A percentile compares a stretch with the other conserved stretches of the same genome.
Conservation (phyloP, 1,284 basidiomycete genomes). For the Sporisorium reilianum region DNA sequence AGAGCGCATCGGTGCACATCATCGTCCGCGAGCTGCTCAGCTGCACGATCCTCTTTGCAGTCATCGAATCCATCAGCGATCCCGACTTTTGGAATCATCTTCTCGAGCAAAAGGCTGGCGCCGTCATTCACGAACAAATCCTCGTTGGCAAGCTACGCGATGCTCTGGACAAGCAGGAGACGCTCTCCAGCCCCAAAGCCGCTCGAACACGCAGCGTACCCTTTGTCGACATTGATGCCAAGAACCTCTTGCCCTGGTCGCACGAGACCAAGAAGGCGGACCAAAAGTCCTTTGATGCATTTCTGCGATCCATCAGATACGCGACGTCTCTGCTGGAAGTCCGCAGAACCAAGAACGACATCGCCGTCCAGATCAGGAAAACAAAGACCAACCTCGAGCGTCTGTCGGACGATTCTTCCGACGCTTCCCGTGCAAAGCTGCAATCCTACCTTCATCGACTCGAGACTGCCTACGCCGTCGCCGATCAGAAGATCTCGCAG, state of each 20-base stretch:
- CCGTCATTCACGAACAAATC: slow-evolving; percentile 87
- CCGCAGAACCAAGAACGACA: slow-evolving; percentile 51
- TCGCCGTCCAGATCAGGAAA: slow-evolving; percentile 55
- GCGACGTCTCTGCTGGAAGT: slow-evolving; percentile 51
- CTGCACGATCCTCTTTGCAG: slow-evolving; percentile 83
- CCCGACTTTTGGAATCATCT: slow-evolving; percentile 95
- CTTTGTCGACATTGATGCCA: slow-evolving; percentile 25
- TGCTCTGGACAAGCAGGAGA: slow-evolving; percentile 70
- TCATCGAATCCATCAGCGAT: slow-evolving; percentile 91
- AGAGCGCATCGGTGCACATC: slow-evolving; percentile 79
- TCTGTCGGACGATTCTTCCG: slow-evolving; percentile 23
- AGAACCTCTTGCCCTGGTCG: slow-evolving; percentile 30
- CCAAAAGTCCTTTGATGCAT: slow-evolving; percentile 49
- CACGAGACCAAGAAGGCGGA: slow-evolving; percentile 38
- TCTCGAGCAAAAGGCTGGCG: slow-evolving; percentile 89
- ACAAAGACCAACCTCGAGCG: slow-evolving; percentile 49
- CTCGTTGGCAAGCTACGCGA: slow-evolving; percentile 73
- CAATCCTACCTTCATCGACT: slow-evolving; percentile 84
- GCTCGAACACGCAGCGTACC: slow-evolving; percentile 15
- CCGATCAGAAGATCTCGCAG: slow-evolving; percentile 84
- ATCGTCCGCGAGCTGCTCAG: slow-evolving; percentile 84
- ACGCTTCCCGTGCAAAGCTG: slow-evolving; percentile 36
- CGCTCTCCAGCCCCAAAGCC: slow-evolving; percentile 22
- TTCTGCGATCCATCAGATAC: slow-evolving; percentile 39
- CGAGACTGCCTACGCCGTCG: slow-evolving; percentile 85